These are phyloP conservation scores for Aureobasidium lini DNA, from an alignment of 2,329 filamentous ascomycete species.

Conservation along the genomic window DNA sequence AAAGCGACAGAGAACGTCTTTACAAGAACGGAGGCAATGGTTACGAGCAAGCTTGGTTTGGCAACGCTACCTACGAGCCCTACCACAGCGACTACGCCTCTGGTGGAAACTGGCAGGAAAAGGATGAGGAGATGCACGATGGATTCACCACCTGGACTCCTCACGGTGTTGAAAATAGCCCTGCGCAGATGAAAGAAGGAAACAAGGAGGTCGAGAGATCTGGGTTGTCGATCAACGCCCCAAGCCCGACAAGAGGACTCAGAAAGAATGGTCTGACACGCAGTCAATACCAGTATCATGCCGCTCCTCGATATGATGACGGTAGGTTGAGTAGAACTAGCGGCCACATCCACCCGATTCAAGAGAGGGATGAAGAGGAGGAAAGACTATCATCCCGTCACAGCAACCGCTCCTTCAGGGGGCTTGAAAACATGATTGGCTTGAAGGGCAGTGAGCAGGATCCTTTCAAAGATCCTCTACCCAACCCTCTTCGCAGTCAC, in stretches of 20 bases:
- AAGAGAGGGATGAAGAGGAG: constrained; percentile 55
- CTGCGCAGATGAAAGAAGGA: constrained; percentile 13
- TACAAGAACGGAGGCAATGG: constrained; percentile 8
- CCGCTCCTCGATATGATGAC: constrained; percentile 40
- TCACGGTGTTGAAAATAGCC: neutral
- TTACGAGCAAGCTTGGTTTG: constrained; percentile 6
- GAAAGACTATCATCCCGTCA: constrained; percentile 20
- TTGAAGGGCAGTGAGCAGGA: constrained; percentile 25
- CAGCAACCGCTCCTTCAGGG: constrained; percentile 18
- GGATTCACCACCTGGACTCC: constrained; percentile 11
- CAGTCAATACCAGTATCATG: constrained; percentile 31
- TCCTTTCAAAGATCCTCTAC: constrained; percentile 35
- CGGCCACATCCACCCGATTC: constrained; percentile 55
- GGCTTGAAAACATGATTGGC: constrained; percentile 16
- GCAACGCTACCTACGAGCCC: neutral
- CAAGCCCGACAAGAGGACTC: constrained; percentile 41
- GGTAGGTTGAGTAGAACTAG: constrained; percentile 42
- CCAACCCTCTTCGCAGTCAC: constrained; percentile 30
- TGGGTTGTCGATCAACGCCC: constrained; percentile 40
- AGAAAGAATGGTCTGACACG: constrained; percentile 32
- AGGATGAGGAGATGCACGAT: constrained; percentile 10
- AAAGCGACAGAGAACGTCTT: constrained; percentile 14
- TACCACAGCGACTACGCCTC: neutral
- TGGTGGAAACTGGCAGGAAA: constrained; percentile 14
- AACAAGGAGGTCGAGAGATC: constrained; percentile 35